Conservation (phyloP, 192 early-diverging fungal genomes). For the Linderina pennispora region DNA sequence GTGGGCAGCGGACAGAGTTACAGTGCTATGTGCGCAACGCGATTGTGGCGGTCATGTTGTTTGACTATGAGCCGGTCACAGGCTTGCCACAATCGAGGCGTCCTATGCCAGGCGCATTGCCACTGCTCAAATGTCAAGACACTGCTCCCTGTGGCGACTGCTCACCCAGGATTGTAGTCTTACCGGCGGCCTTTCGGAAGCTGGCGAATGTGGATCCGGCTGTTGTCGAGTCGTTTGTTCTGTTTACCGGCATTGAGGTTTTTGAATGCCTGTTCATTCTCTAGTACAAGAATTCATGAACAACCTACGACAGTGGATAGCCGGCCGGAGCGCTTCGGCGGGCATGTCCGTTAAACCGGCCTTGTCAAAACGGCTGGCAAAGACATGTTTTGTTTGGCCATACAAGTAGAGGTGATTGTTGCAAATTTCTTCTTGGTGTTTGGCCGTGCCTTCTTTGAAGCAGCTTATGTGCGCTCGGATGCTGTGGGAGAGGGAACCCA, state of each 20-base stretch:
- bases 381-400: not conserved
- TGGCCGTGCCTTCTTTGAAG: no score
- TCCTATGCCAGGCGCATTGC: not conserved
- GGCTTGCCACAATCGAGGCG: not conserved
- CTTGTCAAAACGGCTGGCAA: not conserved
- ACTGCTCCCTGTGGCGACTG: no score
- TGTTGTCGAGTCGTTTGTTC: slow-evolving; percentile 39
- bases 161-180: slow-evolving; percentile 16
- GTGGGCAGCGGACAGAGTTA: slow-evolving; percentile 9
- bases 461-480: no score
- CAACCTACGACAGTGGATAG: no score
- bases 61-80: slow-evolving; percentile 1
- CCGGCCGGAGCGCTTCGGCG: not conserved
- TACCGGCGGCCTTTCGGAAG: slow-evolving; percentile 24
- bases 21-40: slow-evolving; percentile 38
- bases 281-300: no score
- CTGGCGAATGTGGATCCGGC: slow-evolving; percentile 13
- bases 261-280: slow-evolving; percentile 17
- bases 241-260: slow-evolving; percentile 43
- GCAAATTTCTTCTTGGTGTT: not conserved
- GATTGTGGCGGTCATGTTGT: slow-evolving; percentile 16
- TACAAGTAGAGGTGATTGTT: not conserved
- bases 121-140: not conserved
- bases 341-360: not conserved
- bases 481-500: no score